Percentiles rank a stretch among this genome's conserved stretches.
Conservation (phyloP, 768 basidiomycete genomes). For the Trametes cubensis region DNA sequence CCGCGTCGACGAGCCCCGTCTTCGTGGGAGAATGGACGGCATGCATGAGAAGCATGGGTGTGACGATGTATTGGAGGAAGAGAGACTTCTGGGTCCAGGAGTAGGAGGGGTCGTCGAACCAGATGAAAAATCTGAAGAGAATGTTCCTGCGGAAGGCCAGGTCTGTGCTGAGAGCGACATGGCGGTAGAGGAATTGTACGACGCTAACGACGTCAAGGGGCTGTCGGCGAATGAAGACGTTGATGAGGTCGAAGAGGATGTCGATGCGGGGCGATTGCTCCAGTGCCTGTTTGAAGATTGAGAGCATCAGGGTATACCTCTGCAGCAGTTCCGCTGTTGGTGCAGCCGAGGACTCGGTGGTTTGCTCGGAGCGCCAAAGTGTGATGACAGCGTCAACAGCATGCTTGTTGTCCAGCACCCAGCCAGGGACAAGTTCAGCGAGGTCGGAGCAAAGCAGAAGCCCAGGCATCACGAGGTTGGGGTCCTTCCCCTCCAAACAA, state of each 20-base stretch:
- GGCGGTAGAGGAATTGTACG: constrained; percentile 83
- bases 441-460: constrained; percentile 81
- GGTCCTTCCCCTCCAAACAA: constrained; percentile 54
- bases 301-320: constrained; percentile 65
- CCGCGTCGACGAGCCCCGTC: constrained; percentile 67
- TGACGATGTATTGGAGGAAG: constrained; percentile 81
- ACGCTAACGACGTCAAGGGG: constrained; percentile 80
- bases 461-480: constrained; percentile 61
- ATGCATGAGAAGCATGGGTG: constrained; percentile 82
- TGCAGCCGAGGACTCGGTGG: constrained; percentile 32
- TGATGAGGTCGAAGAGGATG: constrained; percentile 85
- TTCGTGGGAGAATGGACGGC: constrained; percentile 57
- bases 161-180: constrained; percentile 76
- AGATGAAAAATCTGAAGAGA: constrained; percentile 79
- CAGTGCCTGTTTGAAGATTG: constrained; percentile 76
- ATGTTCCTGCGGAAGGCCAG: constrained; percentile 77
- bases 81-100: constrained; percentile 78
- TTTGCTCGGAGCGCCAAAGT: constrained; percentile 63
- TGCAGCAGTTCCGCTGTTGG: constrained; percentile 55
- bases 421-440: constrained; percentile 61
- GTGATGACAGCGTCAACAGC: constrained; percentile 72
- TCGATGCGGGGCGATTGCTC: constrained; percentile 78
- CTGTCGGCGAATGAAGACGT: constrained; percentile 76
- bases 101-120: constrained; percentile 70
- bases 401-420: constrained; percentile 69